Evolutionary conservation across 495 filamentous ascomycete species (phyloP), one percentile per base, ranked within the genome.

Genomic region (Aspergillus baeticus): DNA sequence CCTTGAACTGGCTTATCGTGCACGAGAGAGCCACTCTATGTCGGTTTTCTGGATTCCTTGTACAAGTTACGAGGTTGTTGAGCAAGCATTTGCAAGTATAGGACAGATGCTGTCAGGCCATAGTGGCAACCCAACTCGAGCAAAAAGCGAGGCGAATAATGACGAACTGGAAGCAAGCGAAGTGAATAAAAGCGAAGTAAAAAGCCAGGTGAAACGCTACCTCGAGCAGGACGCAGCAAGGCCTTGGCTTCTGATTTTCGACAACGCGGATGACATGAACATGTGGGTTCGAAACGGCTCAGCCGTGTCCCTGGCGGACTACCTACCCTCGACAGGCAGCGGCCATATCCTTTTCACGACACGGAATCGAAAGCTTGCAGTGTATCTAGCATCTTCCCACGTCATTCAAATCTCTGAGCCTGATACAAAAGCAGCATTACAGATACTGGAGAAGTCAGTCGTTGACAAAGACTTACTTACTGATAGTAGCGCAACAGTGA

Each of bases 1-100:
- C 11, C 60, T 75, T 45, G 67, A 67, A 39, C 71, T 71, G 53
- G 68, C 70, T 17, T 50, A 50, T 15, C 57, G 60, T 37, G 51
- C 66, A 10, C 63, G 69, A n/a, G 60, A 64, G 57, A 7, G 61
- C 15, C 39, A 64, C 43, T 70, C 64, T 26, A 68, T 21, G 29
- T 14, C 46, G 1, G 20, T 50, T n/a, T 50, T 50, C 20, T 50
- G 46, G 46, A 20, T 50, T 14, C 26, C 46, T 4, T 50, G 22
- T 15, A 50, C 46, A n/a, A 50, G 31, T 36, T 21, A 15, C 3
- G 46, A 50, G 31, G 17, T 7, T 13, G 11, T 50, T 10, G 46
- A 50, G 29, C 46, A 50, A 18, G 31, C 13, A 13, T 50, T 35
- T 50, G 2, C 31, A 0, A 36, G 29, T 15, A 50, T 50, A 6